These are phyloP conservation scores for Exophiala xenobiotica DNA, from an alignment of 2,329 filamentous ascomycete genomes.

Conservation along the genomic window DNA sequence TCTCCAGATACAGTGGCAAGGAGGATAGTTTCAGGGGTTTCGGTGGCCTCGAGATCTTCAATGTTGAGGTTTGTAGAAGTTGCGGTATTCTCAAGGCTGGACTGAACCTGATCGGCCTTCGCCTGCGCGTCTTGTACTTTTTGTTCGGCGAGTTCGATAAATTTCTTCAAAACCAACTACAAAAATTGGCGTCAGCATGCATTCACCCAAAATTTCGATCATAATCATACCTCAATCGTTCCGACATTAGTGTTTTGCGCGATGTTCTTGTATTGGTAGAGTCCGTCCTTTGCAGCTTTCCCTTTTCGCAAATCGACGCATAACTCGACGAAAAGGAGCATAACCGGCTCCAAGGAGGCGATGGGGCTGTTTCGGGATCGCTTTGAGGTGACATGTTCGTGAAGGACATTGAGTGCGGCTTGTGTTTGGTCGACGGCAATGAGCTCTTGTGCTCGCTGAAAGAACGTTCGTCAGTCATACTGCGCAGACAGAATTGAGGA, in stretches of 20 bases:
- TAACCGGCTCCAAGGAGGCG: conserved; percentile 92
- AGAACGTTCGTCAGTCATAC: conserved; percentile 27
- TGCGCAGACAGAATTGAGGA: conserved; percentile 21
- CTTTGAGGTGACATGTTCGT: conserved; percentile 99
- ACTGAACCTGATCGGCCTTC: conserved; percentile 94
- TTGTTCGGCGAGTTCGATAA: conserved; percentile 93
- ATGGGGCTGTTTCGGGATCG: conserved; percentile 96
- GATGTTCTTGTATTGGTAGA: conserved; percentile 99
- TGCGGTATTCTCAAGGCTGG: conserved; percentile 72
- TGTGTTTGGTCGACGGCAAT: conserved; percentile 94
- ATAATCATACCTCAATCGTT: conserved; percentile 78
- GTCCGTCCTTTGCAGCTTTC: conserved; percentile 95
- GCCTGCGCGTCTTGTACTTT: conserved; percentile 95
- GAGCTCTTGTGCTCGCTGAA: conserved; percentile 86
- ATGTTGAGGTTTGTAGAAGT: conserved; percentile 59
- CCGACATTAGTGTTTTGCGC: conserved; percentile 98
- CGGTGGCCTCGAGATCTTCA: conserved; percentile 93
- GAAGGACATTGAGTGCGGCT: conserved; percentile 88
- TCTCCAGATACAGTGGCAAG: conserved; percentile 97
- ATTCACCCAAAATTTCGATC: conserved; percentile 11
- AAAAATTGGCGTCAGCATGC: conserved; percentile 18
- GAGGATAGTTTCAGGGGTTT: conserved; percentile 97
- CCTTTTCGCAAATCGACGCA: conserved; percentile 97
- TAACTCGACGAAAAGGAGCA: conserved; percentile 95
- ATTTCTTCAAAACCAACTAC: conserved; percentile 88